Evolutionary conservation across 108 stramenopile genomes (phyloP).

Genomic region (Hondaea fermentalgiana): DNA sequence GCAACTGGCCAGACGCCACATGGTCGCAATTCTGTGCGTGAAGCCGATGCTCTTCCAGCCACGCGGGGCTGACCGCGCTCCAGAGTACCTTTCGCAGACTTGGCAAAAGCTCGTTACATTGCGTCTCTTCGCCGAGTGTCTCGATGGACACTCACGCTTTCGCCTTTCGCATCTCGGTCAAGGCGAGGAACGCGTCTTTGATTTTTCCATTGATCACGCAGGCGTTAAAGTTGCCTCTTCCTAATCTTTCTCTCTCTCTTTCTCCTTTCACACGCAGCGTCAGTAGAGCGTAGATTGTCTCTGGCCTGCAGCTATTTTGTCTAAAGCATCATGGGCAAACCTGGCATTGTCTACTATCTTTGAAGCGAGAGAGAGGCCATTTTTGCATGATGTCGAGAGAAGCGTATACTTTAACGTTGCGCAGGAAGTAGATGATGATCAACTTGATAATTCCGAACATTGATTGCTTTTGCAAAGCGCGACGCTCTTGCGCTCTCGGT

Average conservation of each 20-base stretch:
- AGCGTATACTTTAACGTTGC: no score
- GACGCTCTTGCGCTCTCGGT: no score
- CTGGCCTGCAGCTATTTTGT: no score
- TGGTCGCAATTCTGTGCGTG: neutral
- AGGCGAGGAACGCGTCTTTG: neutral
- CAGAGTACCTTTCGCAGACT: conserved; percentile 10
- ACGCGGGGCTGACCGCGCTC: neutral
- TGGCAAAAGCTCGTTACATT: neutral
- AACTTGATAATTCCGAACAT: no score
- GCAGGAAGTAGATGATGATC: no score
- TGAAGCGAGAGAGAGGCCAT: no score
- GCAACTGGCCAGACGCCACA: neutral
- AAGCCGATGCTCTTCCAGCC: neutral
- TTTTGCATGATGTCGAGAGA: no score
- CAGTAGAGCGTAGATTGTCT: no score
- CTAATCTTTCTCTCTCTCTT: neutral
- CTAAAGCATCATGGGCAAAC: no score
- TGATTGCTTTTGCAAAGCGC: no score
- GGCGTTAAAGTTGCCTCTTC: neutral
- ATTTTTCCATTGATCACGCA: neutral
- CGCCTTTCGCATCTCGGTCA: neutral
- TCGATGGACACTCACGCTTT: neutral
- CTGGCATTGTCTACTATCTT: no score
- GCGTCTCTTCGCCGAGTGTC: neutral
- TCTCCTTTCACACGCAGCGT: no score